These are phyloP conservation scores for Capsicum chinense DNA, from an alignment of 257 asterid species.

Conservation along the genomic window DNA sequence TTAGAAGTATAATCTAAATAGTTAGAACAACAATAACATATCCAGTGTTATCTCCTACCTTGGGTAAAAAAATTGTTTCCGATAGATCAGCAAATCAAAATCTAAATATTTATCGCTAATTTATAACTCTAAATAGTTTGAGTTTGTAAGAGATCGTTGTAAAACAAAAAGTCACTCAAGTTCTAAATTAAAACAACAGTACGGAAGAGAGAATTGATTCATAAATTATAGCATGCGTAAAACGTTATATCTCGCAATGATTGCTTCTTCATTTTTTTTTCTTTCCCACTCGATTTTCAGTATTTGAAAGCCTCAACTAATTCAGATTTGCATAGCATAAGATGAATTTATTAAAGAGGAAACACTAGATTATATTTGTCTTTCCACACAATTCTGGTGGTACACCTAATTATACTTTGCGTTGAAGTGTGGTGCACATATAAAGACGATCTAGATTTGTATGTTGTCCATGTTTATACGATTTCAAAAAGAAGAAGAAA, in stretches of 20 bases:
- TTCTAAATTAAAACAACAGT: background rate
- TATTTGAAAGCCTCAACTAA: background rate
- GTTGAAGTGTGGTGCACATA: constrained; percentile 22
- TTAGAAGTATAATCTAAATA: background rate
- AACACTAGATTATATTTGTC: background rate
- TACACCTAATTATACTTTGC: background rate
- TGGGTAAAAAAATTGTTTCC: background rate
- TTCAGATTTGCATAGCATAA: background rate
- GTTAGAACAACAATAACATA: background rate
- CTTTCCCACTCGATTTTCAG: fast-evolving
- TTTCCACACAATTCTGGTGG: background rate
- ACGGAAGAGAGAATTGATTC: background rate
- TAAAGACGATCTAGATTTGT: constrained; percentile 18
- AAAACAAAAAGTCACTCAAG: background rate
- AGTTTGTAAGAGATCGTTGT: background rate
- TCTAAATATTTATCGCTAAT: background rate
- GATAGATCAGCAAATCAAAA: background rate
- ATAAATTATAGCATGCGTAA: background rate
- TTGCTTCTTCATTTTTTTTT: background rate
- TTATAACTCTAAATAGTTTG: background rate
- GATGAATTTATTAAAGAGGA: background rate
- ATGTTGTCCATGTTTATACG: constrained; percentile 20
- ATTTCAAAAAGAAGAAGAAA: background rate
- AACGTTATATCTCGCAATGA: background rate
- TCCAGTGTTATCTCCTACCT: background rate